Base-by-base conservation (phyloP, 768 basidiomycete genomes). In the Lentinula lateritia region DNA sequence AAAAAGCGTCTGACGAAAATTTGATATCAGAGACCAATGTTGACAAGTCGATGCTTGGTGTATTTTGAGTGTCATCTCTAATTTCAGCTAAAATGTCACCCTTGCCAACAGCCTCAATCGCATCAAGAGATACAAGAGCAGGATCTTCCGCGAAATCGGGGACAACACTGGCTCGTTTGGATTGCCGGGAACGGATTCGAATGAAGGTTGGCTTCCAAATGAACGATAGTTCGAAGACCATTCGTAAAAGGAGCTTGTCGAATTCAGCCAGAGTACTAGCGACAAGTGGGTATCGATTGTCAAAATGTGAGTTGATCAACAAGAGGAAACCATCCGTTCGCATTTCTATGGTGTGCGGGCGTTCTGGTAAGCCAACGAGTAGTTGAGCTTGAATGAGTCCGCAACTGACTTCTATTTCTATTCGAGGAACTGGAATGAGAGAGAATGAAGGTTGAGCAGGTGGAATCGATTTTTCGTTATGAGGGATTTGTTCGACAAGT, bases 101-200 rank as follows among this genome's bases (percentile, higher is more conserved):
- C 5, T 66, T 67, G 5, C 78, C 81, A 42, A 61, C 68, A 20
- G 81, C 64, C 65, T 89, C 83, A 12, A 90, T 58, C 0, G 78
- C 72, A 45, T 88, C 89, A 48, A 89, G 64, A 4, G 85, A 85
- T 13, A 89, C 65, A 2, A 90, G 61, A 0, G 72, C 77, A 50
- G 83, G 84, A 63, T 84, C 81, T 53, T 78, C 75, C 62, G 73
- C 62, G 61, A 72, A 76, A 45, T 78, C 75, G 18, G 73, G 67
- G 61, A 78, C 42, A 36, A 5, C 16, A 18, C 65, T 55, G 69
- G 65, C 28, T 69, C 59, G 50, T 53, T 65, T 23, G 62, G 63
- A 34, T 61, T 68, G 70, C 42, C 65, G 77, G 5, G 78, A 74
- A 46, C 78, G 77, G n/a, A 87, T 75, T 42, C 82, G 79, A 32